Evolutionary conservation across 768 basidiomycete species (phyloP), one percentile per base, ranked within the genome.

Genomic region (Galerina sulciceps): DNA sequence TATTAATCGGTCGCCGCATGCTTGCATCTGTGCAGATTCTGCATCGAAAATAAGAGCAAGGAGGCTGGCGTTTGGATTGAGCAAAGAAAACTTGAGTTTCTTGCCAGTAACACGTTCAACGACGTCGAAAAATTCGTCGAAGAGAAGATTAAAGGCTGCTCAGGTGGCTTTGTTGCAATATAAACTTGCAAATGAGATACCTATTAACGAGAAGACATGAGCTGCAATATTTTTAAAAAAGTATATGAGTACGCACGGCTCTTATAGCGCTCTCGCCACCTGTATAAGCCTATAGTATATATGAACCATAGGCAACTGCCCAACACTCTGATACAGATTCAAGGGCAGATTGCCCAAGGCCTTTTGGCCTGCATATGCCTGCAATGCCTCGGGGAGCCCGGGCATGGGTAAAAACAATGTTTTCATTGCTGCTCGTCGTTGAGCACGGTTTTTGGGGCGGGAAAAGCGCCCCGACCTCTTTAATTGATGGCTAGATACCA

Each of bases 261-360:
- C 9, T 65, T 46, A 40, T 53, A 50, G 8, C 52, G 35, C 14
- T 61, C 59, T n/a, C n/a, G n/a, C n/a, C n/a, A n/a, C n/a, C n/a
- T n/a, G n/a, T n/a, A n/a, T n/a, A n/a, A n/a, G n/a, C n/a, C n/a
- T n/a, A n/a, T n/a, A n/a, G n/a, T n/a, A n/a, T n/a, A n/a, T n/a
- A n/a, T n/a, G n/a, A n/a, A n/a, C n/a, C n/a, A n/a, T n/a, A n/a
- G n/a, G n/a, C n/a, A n/a, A n/a, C n/a, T n/a, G n/a, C n/a, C n/a
- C n/a, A n/a, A n/a, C n/a, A n/a, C n/a, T n/a, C n/a, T n/a, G n/a
- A n/a, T n/a, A n/a, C n/a, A n/a, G n/a, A n/a, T n/a, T n/a, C n/a
- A n/a, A n/a, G n/a, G n/a, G n/a, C n/a, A n/a, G n/a, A n/a, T n/a
- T n/a, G n/a, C n/a, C n/a, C n/a, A n/a, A n/a, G n/a, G n/a, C n/a